phyloP scores from a whole-genome alignment of 1,284 basidiomycete species.

The Puccinia coronata region DNA sequence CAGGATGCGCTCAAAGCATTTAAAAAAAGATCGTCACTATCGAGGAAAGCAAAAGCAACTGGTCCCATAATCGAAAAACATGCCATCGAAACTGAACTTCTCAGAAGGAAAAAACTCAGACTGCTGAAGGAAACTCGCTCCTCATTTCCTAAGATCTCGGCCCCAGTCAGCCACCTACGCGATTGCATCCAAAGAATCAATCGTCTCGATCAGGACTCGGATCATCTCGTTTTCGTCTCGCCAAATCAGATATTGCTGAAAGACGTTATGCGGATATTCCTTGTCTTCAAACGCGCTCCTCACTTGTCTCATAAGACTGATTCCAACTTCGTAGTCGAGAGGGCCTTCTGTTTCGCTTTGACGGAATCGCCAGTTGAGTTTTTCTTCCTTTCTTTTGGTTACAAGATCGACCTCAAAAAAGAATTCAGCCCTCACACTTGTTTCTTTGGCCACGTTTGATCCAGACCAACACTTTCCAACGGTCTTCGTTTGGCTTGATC shows the following conservation, averaged over 20 bases:
- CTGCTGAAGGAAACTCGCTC: not conserved
- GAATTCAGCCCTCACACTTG: not conserved
- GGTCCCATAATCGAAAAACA: too few relatives aligned
- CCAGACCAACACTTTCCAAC: not conserved
- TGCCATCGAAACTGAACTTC: not conserved
- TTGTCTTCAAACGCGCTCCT: constrained; percentile 1
- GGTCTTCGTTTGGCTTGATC: constrained; percentile 3
- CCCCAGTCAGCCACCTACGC: not conserved
- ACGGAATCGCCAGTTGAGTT: constrained; percentile 4
- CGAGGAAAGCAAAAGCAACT: too few relatives aligned
- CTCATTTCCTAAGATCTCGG: not conserved
- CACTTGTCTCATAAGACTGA: not conserved
- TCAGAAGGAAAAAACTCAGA: not conserved
- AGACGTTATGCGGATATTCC: not conserved
- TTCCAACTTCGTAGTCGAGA: not conserved
- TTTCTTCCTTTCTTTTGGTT: not conserved
- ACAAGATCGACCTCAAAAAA: not conserved
- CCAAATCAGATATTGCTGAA: not conserved
- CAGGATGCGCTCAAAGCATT: not conserved
- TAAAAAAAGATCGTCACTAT: not conserved
- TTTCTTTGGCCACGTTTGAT: not conserved
- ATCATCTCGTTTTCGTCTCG: not conserved
- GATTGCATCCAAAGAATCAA: constrained; percentile 5
- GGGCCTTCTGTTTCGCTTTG: not conserved
- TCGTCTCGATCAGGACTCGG: not conserved